Evolutionary conservation across 2,329 filamentous ascomycete species (phyloP).

Genomic region (Penicillium fuscoglaucum): DNA sequence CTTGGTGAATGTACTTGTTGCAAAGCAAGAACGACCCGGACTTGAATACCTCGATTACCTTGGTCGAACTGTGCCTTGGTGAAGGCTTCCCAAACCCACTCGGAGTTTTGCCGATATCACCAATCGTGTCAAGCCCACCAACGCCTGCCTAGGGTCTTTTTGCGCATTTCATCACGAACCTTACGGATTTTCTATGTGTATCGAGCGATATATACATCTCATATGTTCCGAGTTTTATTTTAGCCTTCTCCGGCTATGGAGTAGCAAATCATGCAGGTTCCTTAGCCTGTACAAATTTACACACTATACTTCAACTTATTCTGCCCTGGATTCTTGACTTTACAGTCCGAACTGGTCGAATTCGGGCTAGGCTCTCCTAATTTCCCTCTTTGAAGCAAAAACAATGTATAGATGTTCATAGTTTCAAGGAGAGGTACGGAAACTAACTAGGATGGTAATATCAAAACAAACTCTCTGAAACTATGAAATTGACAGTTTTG

Average conservation of each 20-base stretch:
- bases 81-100: not conserved
- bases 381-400: not conserved
- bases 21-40: not conserved
- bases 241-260: no score
- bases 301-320: not conserved
- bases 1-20: not conserved
- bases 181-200: not conserved
- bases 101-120: not conserved
- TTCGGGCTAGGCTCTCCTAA: not conserved
- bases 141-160: not conserved
- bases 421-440: not conserved
- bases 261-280: no score
- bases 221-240: not conserved
- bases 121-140: not conserved
- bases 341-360: not conserved
- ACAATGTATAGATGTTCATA: not conserved
- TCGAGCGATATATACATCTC: not conserved
- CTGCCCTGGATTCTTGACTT: not conserved
- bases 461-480: not conserved
- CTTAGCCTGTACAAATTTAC: no score
- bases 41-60: constrained; percentile 1
- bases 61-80: constrained; percentile 1
- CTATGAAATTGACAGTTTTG: not conserved
- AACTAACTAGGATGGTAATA: not conserved
- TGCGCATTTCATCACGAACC: not conserved